Conservation (phyloP, 176 grass and related monocot species). For the Zea mays region Zm-B73-REFERENCE-NAM-5.0 NC_050101.1:151169501-151170000, state of each 20-base stretch:
- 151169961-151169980: too few relatives aligned
- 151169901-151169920: too few relatives aligned
- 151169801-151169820: constrained; percentile 5
- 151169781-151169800: constrained; percentile 2
- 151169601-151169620: not conserved
- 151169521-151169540: not conserved
- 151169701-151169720: not conserved
- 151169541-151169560: too few relatives aligned
- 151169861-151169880: not conserved
- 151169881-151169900: too few relatives aligned
- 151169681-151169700: not conserved
- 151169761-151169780: not conserved
- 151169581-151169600: not conserved
- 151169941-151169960: too few relatives aligned
- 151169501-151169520: not conserved
- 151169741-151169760: not conserved
- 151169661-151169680: not conserved
- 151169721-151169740: not conserved
- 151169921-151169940: too few relatives aligned
- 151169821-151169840: not conserved
- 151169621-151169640: not conserved
- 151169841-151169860: not conserved
- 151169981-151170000: too few relatives aligned
- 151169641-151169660: not conserved
- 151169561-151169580: not conserved